Evolutionary conservation across 106 monocot genomes (phyloP).

Genomic region (Agapanthus africanus): DNA sequence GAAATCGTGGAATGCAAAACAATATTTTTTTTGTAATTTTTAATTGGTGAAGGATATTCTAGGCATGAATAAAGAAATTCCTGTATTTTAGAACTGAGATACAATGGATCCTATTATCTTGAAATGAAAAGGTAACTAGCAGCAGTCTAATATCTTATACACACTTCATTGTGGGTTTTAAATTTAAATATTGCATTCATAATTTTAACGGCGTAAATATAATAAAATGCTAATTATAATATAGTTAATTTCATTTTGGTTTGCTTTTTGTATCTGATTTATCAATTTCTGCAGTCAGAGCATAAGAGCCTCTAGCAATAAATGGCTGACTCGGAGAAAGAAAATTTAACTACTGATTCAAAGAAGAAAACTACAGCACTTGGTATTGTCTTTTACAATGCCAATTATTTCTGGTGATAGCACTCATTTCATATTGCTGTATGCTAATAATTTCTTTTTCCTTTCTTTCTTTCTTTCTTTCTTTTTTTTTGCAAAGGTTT

Average conservation of each 20-base stretch:
- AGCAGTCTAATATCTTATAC: no score
- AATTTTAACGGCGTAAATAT: no score
- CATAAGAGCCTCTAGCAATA: background rate
- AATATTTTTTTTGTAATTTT: background rate
- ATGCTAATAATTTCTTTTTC: background rate
- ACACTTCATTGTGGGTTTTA: no score
- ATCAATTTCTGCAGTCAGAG: background rate
- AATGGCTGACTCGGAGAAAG: conserved; percentile 40
- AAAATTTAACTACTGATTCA: conserved; percentile 10
- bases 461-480: background rate
- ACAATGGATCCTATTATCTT: background rate
- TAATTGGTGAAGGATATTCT: background rate
- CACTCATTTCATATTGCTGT: background rate
- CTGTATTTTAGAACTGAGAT: background rate
- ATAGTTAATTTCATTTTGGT: no score
- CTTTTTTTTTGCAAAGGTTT: no score
- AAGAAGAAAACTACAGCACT: conserved; percentile 30
- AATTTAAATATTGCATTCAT: no score
- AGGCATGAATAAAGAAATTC: background rate
- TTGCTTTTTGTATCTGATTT: conserved; percentile 8
- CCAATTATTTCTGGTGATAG: background rate
- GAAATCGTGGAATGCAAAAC: background rate
- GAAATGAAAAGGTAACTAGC: no score
- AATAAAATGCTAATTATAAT: no score
- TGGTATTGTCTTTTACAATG: conserved; percentile 17